These are phyloP conservation scores for Cryoendolithus antarcticus DNA, from an alignment of 2,329 filamentous ascomycete genomes.

Conservation along the genomic window DNA sequence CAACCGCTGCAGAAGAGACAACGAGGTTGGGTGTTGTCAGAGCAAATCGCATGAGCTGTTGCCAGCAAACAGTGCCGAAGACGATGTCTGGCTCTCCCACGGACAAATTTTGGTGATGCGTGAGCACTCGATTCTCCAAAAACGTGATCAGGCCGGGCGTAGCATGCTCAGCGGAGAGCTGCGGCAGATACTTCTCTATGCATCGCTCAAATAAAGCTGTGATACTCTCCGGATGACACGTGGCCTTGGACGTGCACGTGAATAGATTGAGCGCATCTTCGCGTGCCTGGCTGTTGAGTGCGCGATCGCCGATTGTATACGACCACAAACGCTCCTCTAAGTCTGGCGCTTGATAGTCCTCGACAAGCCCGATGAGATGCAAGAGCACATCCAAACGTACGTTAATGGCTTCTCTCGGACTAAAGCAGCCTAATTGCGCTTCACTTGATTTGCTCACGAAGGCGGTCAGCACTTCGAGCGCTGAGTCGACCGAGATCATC, in stretches of 20 bases:
- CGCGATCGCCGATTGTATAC: slow-evolving; percentile 9
- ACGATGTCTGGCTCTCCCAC: slow-evolving; percentile 1
- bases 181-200: slow-evolving; percentile 4
- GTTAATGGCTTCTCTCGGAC: slow-evolving; percentile 1
- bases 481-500: slow-evolving; percentile 13
- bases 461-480: slow-evolving; percentile 27
- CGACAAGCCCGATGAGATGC: slow-evolving; percentile 18
- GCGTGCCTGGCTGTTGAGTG: slow-evolving; percentile 9
- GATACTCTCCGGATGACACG: slow-evolving; percentile 1
- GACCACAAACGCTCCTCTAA: slow-evolving; percentile 7
- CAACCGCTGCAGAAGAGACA: slow-evolving; percentile 1
- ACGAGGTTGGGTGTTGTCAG: slow-evolving; percentile 3
- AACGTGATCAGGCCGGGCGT: slow-evolving; percentile 5
- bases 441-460: slow-evolving; percentile 15
- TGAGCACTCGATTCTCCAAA: slow-evolving; percentile 4
- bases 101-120: not conserved
- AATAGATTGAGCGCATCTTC: slow-evolving; percentile 5
- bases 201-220: slow-evolving; percentile 2
- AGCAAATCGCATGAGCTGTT: slow-evolving; percentile 11
- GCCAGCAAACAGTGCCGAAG: slow-evolving; percentile 10
- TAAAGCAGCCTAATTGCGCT: not conserved
- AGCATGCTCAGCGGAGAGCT: slow-evolving; percentile 3
- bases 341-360: slow-evolving; percentile 2
- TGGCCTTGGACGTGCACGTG: slow-evolving; percentile 1
- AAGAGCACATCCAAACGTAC: slow-evolving; percentile 47